phyloP scores from a whole-genome alignment of 2,329 filamentous ascomycete species.

The Arthrobotrys entomopaga region DNA sequence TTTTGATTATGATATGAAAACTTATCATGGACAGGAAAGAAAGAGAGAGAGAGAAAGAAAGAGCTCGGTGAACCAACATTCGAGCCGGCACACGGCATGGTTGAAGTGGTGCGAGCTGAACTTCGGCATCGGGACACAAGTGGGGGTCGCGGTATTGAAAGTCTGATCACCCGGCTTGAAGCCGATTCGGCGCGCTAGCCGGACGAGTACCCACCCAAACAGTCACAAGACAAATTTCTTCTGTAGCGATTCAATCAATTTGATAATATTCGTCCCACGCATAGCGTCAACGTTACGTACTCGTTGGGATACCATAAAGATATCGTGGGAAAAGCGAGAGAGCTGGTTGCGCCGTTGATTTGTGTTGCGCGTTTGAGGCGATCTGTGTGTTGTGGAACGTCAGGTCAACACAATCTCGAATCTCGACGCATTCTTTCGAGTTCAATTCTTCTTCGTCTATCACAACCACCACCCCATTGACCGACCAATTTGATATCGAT shows the following conservation, averaged over 20 bases:
- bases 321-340: background rate
- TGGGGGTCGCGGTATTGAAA: conserved; percentile 28
- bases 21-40: too few relatives aligned
- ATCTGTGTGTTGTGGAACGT: conserved; percentile 28
- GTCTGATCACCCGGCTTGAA: conserved; percentile 6
- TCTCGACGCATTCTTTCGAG: background rate
- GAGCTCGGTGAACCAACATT: conserved; percentile 28
- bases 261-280: background rate
- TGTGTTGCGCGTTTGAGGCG: conserved; percentile 12
- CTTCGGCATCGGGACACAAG: conserved; percentile 37
- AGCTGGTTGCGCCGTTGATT: too few relatives aligned
- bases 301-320: background rate
- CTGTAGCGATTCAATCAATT: background rate
- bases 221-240: background rate
- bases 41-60: background rate
- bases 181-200: conserved; percentile 24
- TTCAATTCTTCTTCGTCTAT: conserved; percentile 8
- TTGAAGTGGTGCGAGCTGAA: conserved; percentile 6
- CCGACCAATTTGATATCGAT: conserved; percentile 24
- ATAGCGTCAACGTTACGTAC: too few relatives aligned
- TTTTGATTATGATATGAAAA: conserved; percentile 1
- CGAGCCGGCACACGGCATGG: conserved; percentile 16
- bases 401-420: background rate
- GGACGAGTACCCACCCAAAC: background rate
- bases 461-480: background rate